Percentiles rank a stretch among this genome's conserved stretches.
Evolutionary conservation across 2,329 filamentous ascomycete species (phyloP).

Genomic region (Fusarium sp.): DNA sequence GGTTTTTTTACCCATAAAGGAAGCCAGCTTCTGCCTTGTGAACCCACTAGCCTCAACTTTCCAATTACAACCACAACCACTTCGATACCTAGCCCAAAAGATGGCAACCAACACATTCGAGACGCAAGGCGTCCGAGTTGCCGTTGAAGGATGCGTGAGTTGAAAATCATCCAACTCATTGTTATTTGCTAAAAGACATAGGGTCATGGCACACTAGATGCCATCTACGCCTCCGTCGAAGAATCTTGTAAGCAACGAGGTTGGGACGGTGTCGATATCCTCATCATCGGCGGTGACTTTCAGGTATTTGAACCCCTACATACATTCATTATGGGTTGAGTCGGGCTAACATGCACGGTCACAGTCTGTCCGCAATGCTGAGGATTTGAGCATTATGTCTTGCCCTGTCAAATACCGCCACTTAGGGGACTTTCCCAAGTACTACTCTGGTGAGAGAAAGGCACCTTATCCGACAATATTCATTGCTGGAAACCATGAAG

Average conservation of each 20-base stretch:
- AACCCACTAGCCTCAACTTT: slow-evolving; percentile 29
- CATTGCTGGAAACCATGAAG: slow-evolving; percentile 95
- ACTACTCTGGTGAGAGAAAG: slow-evolving; percentile 81
- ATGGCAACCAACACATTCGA: slow-evolving; percentile 52
- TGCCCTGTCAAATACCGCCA: slow-evolving; percentile 88
- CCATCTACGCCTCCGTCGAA: slow-evolving; percentile 85
- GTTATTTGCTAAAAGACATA: slow-evolving; percentile 51
- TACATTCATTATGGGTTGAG: background rate
- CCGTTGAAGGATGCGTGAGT: slow-evolving; percentile 86
- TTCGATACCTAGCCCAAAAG: background rate
- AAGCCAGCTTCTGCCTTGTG: slow-evolving; percentile 16
- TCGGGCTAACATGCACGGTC: slow-evolving; percentile 17
- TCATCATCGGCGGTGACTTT: slow-evolving; percentile 97
- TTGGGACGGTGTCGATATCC: slow-evolving; percentile 85
- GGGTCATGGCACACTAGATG: slow-evolving; percentile 92
- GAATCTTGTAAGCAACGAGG: slow-evolving; percentile 74
- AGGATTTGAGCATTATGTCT: slow-evolving; percentile 88
- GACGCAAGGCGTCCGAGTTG: slow-evolving; percentile 73
- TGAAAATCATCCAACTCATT: too few relatives aligned
- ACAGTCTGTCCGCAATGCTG: slow-evolving; percentile 85
- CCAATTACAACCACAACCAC: slow-evolving; percentile 28
- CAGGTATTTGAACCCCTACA: slow-evolving; percentile 64
- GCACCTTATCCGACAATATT: slow-evolving; percentile 94
- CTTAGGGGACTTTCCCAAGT: slow-evolving; percentile 92
- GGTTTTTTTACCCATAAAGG: slow-evolving; percentile 6